Evolutionary conservation across 2,329 filamentous ascomycete genomes (phyloP), one percentile per base, ranked within the genome.

Genomic region (Laburnicola sp.): DNA sequence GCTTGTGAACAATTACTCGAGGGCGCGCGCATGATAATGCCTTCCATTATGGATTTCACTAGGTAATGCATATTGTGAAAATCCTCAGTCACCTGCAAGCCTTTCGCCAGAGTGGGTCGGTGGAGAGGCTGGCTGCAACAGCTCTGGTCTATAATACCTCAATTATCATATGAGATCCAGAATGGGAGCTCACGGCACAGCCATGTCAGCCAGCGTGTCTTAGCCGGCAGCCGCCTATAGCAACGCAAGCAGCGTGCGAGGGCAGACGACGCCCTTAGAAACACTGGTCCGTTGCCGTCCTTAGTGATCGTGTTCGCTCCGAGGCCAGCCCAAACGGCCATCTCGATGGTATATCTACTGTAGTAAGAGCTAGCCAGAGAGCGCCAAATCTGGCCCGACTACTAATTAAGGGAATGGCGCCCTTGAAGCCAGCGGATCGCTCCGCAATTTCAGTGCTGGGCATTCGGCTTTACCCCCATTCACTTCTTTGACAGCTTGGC

Each of bases 61-160:
- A 57, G 62, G 59, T 61, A 67, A 69, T 64, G 62, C 64, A 62
- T 57, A 36, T 54, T 63, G 58, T 62, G 58, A 59, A 28, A 50
- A 40, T 58, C 57, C 54, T 64, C 54, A 37, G 53, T 66, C 60
- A 60, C 60, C 65, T 68, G 65, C 67, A 63, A 58, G 56, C 48
- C 58, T 51, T 54, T 54, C 52, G 54, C 62, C 54, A 59, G 53
- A 59, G 37, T 50, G 45, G 53, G 54, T 56, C 51, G 56, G 54
- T 52, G 46, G 56, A 60, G 32, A 51, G 53, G 52, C 55, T 54
- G 53, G 57, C 40, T 54, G 57, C 57, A 49, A 54, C 51, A 58
- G 50, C 48, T 62, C 46, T 54, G 34, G 53, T 50, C 60, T 63
- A 70, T 67, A 66, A 59, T 35, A 64, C 56, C 48, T 37, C 40